A percentile compares a stretch with the other conserved stretches of the same genome.
Evolutionary conservation across 805 yeast genomes (phyloP).

Genomic region (Kluyveromyces lactis): DNA sequence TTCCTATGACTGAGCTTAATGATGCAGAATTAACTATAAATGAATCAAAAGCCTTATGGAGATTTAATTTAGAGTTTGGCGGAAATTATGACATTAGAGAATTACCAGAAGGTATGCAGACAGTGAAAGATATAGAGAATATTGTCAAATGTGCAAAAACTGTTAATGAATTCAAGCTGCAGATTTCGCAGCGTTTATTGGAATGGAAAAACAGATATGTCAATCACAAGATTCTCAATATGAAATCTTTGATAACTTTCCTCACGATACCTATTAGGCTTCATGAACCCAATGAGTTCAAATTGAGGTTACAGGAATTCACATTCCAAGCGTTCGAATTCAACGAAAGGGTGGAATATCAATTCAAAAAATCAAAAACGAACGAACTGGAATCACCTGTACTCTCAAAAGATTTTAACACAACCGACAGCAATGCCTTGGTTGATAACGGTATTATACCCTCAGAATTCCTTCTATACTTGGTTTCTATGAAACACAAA

Average conservation of each 20-base stretch:
- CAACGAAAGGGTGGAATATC: slow-evolving; percentile 8
- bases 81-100: slow-evolving; percentile 37
- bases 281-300: slow-evolving; percentile 19
- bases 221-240: slow-evolving; percentile 16
- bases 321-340: slow-evolving; percentile 21
- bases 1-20: slow-evolving; percentile 46
- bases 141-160: slow-evolving; percentile 31
- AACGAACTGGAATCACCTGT: slow-evolving; percentile 10
- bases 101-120: slow-evolving; percentile 37
- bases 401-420: slow-evolving; percentile 5
- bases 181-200: slow-evolving; percentile 11
- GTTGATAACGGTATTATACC: slow-evolving; percentile 12
- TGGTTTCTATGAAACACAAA: slow-evolving; percentile 21
- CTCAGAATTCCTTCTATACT: slow-evolving; percentile 8
- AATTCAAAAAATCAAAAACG: neutral
- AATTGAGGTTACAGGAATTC: slow-evolving; percentile 18
- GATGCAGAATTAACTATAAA: slow-evolving; percentile 42
- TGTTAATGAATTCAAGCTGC: slow-evolving; percentile 17
- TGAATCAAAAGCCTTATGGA: slow-evolving; percentile 75
- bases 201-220: slow-evolving; percentile 12
- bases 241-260: slow-evolving; percentile 16
- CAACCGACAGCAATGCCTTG: slow-evolving; percentile 2
- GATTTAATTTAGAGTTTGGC: slow-evolving; percentile 24
- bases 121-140: slow-evolving; percentile 31
- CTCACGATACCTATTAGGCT: slow-evolving; percentile 23